Evolutionary conservation across 208 protist species (phyloP), one percentile per base, ranked within the genome.

Genomic region (Leishmania braziliensis): DNA sequence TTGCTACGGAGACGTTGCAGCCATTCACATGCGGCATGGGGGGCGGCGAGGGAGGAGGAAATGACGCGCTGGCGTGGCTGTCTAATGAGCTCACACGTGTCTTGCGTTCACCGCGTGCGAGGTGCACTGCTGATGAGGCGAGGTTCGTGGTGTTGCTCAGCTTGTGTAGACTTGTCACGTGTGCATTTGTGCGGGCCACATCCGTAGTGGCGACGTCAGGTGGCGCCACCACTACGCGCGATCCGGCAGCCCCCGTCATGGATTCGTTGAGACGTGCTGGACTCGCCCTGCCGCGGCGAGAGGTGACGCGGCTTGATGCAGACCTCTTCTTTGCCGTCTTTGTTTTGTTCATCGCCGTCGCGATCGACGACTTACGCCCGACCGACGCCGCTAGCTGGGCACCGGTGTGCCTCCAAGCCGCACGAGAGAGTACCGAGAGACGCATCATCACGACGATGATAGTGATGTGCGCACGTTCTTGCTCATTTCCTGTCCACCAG

Each of bases 341-440:
- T 39, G 29, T 71, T 23, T 14, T 39, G 3, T 10, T 71, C 65
- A 12, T 16, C n/a, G 18, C 16, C 65, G 43, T 71, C 0, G 43
- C 26, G n/a, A 33, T 14, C 12, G 48, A 43, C 26, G 26, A 1
- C 46, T 58, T 14, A 20, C 29, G 70, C 70, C n/a, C 48, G 48
- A 56, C 48, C n/a, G 70, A 23, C 0, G 26, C 48, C 50, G 70
- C n/a, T 10, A 58, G 43, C 14, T 39, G 70, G 48, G 5, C 46
- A 51, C 48, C 43, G 43, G 70, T 39, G n/a, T 5, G 48, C 48
- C 12, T 18, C 70, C 70, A 56, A 29, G 70, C 70, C 48, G 10
- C 70, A 75, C 70, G 70, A 14, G 70, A 43, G 23, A 75, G 23
- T 43, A 48, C 70, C 50, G 70, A 58, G 18, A 75, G 48, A 29